Percentiles rank a stretch among this genome's conserved stretches.
These are phyloP conservation scores for Leccinum pachyderme DNA, from an alignment of 1,284 basidiomycete genomes.

Conservation along the genomic window DNA sequence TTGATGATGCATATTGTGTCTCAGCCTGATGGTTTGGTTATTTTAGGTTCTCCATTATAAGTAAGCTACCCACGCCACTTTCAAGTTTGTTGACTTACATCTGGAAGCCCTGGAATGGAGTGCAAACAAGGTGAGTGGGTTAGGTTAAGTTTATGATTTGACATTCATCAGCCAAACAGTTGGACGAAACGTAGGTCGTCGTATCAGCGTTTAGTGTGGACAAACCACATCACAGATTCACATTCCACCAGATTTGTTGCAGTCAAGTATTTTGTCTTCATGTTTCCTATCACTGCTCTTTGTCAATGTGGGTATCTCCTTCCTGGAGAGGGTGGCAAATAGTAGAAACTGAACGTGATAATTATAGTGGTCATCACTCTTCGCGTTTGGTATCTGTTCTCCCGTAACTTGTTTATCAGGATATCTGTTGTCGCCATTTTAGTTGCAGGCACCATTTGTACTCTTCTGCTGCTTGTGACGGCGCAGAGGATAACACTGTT, in stretches of 20 bases:
- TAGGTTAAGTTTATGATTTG: background rate
- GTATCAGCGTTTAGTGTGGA: background rate
- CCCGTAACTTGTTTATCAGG: conserved; percentile 5
- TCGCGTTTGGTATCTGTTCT: conserved; percentile 26
- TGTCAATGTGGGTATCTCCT: conserved; percentile 12
- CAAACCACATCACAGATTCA: background rate
- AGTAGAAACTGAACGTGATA: background rate
- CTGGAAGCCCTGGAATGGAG: background rate
- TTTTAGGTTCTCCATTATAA: background rate
- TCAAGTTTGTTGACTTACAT: background rate
- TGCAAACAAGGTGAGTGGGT: background rate
- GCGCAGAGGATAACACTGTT: background rate
- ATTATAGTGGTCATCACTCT: conserved; percentile 16
- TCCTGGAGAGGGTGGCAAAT: background rate
- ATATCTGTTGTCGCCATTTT: conserved; percentile 6
- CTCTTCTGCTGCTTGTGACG: background rate
- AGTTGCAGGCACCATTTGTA: background rate
- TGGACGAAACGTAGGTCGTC: background rate
- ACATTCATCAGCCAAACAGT: background rate
- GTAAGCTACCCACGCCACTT: background rate
- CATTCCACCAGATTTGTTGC: background rate
- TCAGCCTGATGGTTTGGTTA: background rate
- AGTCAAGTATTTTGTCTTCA: background rate
- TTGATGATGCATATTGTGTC: background rate
- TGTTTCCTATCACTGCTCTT: background rate